These are phyloP conservation scores for Neurospora cerealis DNA, from an alignment of 495 filamentous ascomycete genomes.

Conservation along the genomic window DNA sequence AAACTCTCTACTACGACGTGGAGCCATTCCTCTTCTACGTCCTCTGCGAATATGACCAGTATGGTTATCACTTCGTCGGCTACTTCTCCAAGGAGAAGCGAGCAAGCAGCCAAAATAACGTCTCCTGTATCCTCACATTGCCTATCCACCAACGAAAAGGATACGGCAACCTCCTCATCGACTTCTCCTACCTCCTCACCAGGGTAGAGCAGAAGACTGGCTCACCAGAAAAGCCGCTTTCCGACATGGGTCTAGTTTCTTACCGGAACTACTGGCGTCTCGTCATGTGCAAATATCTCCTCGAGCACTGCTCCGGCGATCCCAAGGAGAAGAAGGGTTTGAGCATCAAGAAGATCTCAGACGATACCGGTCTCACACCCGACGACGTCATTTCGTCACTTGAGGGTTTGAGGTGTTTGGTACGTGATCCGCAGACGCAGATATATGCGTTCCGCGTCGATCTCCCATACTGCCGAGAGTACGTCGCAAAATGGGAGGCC, in stretches of 20 bases:
- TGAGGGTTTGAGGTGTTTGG: slow-evolving; percentile 77
- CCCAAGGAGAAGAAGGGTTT: slow-evolving; percentile 49
- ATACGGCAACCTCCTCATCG: slow-evolving; percentile 91
- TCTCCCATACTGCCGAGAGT: slow-evolving; percentile 67
- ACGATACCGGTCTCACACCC: slow-evolving; percentile 87
- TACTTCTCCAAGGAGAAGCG: slow-evolving; percentile 99
- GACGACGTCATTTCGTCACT: slow-evolving; percentile 92
- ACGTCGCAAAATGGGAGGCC: slow-evolving; percentile 74
- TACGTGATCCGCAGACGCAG: slow-evolving; percentile 80
- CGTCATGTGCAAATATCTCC: slow-evolving; percentile 66
- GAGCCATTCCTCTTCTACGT: slow-evolving; percentile 98
- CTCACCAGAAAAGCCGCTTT: slow-evolving; percentile 93
- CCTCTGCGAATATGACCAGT: slow-evolving; percentile 89
- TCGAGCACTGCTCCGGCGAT: slow-evolving; percentile 34
- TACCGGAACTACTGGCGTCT: slow-evolving; percentile 96
- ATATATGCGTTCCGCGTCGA: slow-evolving; percentile 84
- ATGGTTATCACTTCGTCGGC: slow-evolving; percentile 93
- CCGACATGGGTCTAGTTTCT: slow-evolving; percentile 93
- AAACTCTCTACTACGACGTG: slow-evolving; percentile 97
- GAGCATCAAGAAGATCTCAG: slow-evolving; percentile 72
- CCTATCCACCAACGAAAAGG: slow-evolving; percentile 96
- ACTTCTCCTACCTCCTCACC: slow-evolving; percentile 95
- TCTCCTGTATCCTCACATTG: slow-evolving; percentile 91
- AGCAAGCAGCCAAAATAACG: slow-evolving; percentile 90
- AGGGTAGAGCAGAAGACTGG: slow-evolving; percentile 89